Conservation (phyloP, 78 protist species). For the Dictyostelium firmibasis region DNA sequence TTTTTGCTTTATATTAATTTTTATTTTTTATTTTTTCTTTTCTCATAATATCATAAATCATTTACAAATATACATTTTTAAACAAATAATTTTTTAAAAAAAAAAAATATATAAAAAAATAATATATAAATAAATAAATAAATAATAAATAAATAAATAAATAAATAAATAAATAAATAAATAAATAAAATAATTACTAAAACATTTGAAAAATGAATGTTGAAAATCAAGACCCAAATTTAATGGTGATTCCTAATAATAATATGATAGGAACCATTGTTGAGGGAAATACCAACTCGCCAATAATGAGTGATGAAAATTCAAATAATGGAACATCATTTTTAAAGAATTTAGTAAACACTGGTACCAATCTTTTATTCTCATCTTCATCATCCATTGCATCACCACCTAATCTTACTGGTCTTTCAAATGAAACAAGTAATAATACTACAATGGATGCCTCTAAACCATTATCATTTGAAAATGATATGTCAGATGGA, state of each 20-base stretch:
- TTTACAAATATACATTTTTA: too few relatives aligned
- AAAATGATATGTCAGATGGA: slow-evolving; percentile 62
- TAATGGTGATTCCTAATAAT: neutral
- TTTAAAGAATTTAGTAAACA: neutral
- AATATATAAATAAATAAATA: too few relatives aligned
- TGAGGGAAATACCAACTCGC: neutral
- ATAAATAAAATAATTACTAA: too few relatives aligned
- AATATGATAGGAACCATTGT: neutral
- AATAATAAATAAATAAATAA: too few relatives aligned
- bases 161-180: too few relatives aligned
- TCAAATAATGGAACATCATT: neutral
- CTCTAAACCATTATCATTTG: neutral
- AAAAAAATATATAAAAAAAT: too few relatives aligned
- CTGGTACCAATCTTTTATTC: neutral
- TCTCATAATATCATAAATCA: too few relatives aligned
- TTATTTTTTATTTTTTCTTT: too few relatives aligned
- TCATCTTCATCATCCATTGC: neutral
- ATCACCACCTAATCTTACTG: neutral
- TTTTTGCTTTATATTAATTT: too few relatives aligned
- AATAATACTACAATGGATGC: neutral
- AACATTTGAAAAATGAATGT: neutral
- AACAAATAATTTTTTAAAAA: too few relatives aligned
- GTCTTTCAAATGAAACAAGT: neutral
- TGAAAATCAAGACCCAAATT: neutral
- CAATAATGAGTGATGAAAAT: neutral